These are phyloP conservation scores for Colletotrichum lentis DNA, from an alignment of 2,329 filamentous ascomycete species.

Conservation along the genomic window DNA sequence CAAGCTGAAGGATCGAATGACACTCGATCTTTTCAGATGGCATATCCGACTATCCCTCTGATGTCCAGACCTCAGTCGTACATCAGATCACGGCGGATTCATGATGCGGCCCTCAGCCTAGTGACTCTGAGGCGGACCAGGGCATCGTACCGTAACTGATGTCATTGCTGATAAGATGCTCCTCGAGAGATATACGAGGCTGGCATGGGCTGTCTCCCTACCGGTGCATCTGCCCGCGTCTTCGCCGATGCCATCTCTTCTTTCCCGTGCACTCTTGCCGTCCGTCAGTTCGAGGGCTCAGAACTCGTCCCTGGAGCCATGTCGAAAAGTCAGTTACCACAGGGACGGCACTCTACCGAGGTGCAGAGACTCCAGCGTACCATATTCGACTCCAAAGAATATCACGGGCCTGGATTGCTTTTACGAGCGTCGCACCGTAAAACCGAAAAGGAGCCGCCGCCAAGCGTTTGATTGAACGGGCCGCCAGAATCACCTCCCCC, in stretches of 20 bases:
- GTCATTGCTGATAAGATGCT: slow-evolving; percentile 45
- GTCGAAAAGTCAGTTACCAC: too few relatives aligned
- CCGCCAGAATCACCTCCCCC: not conserved
- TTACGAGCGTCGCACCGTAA: too few relatives aligned
- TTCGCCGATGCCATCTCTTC: slow-evolving; percentile 38
- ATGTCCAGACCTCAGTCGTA: too few relatives aligned
- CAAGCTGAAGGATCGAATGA: slow-evolving; percentile 38
- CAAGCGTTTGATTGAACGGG: too few relatives aligned
- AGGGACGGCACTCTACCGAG: too few relatives aligned
- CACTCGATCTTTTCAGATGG: slow-evolving; percentile 26
- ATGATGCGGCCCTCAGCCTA: slow-evolving; percentile 31
- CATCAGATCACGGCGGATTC: slow-evolving; percentile 32
- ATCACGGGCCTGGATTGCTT: too few relatives aligned
- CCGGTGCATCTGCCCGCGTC: not conserved
- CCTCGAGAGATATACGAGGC: not conserved
- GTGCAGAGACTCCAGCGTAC: too few relatives aligned
- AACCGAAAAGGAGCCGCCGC: too few relatives aligned
- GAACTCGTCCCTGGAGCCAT: not conserved
- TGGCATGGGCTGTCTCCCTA: not conserved
- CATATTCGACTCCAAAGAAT: too few relatives aligned
- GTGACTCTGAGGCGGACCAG: slow-evolving; percentile 28
- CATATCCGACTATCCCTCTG: slow-evolving; percentile 35
- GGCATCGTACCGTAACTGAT: slow-evolving; percentile 32
- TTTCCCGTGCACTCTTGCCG: not conserved
- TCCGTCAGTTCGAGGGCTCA: not conserved